Conservation (phyloP, 208 protist species). For the Angomonas ambiguus region DNA sequence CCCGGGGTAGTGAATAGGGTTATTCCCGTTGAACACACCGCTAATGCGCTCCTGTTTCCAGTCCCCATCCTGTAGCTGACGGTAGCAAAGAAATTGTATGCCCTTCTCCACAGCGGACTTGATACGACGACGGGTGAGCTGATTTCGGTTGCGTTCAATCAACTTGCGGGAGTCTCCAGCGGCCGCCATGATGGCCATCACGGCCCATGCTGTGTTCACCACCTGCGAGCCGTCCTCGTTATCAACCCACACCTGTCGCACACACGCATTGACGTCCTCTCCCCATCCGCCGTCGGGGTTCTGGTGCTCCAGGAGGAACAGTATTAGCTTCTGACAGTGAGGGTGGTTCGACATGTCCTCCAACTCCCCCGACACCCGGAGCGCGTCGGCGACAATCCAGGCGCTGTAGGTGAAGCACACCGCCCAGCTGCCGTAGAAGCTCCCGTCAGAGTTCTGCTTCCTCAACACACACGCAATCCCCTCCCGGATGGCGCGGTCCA, state of each 20-base stretch:
- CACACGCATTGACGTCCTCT: conserved; percentile 92
- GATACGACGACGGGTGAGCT: conserved; percentile 23
- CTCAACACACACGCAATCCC: conserved; percentile 84
- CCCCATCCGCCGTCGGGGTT: conserved; percentile 92
- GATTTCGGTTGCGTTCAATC: conserved; percentile 5
- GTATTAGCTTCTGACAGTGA: conserved; percentile 68
- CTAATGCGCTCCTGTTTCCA: conserved; percentile 93
- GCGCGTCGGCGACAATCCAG: conserved; percentile 94
- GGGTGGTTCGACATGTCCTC: conserved; percentile 65
- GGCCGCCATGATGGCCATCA: conserved; percentile 92
- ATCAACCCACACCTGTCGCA: conserved; percentile 84
- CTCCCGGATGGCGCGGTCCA: conserved; percentile 82
- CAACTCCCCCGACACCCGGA: conserved; percentile 76
- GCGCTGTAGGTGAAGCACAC: conserved; percentile 98
- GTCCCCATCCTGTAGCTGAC: conserved; percentile 82
- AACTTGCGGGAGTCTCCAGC: conserved; percentile 26
- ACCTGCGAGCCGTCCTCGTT: conserved; percentile 88
- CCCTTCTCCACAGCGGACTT: conserved; percentile 73
- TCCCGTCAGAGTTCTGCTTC: conserved; percentile 80
- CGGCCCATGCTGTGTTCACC: conserved; percentile 95
- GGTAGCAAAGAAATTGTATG: conserved; percentile 78
- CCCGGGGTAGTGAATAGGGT: conserved; percentile 96
- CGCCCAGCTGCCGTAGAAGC: conserved; percentile 95
- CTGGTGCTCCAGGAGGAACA: conserved; percentile 94
- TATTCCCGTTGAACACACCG: conserved; percentile 98